Evolutionary conservation across 2,329 filamentous ascomycete species (phyloP), one percentile per base, ranked within the genome.

Genomic region (Monosporascus ibericus): DNA sequence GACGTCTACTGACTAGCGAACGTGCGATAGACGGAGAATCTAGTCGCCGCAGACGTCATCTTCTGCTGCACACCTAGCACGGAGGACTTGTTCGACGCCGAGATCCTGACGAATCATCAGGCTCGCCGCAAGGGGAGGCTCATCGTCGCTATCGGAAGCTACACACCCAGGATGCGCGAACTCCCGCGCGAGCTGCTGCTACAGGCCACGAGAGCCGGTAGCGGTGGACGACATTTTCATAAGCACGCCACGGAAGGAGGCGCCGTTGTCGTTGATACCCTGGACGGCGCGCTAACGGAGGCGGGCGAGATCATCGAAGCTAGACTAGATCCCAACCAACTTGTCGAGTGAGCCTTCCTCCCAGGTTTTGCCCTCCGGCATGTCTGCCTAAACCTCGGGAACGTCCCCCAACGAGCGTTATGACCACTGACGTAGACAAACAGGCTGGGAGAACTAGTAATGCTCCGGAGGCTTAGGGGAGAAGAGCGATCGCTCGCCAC

Each of bases 251-350:
- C 74, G 2, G 85, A 87, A 59, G 84, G 83, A 0, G 83, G 82
- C 0, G 83, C 81, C 15, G 76, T 90, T 25, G 78, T 89, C 5
- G 87, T 90, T 5, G 87, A 90, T 64, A 92, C 87, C 9, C 75
- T 95, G 0, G 85, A 90, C 27, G 88, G 88, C 0, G 91, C 87
- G 46, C 68, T 96, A 44, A 85, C 85, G 60, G 90, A 96, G 65
- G 88, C 92, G 0, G 92, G 92, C 0, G 92, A 97, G 72, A 76
- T 97, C 47, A 86, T 95, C 9, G 82, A 90, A 58, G 89, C 90
- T 0, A 85, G 84, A 0, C 74, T 96, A 27, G 76, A 77, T 22
- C 84, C 88, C 0, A 79, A 84, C 46, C 86, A 95, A 60, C 79
- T 96, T 3, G 88, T 96, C 0, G 92, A 96, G 80, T 82, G 65